Conservation (phyloP, 352 stramenopile species). For the Phytophthora pseudosyringae region DNA sequence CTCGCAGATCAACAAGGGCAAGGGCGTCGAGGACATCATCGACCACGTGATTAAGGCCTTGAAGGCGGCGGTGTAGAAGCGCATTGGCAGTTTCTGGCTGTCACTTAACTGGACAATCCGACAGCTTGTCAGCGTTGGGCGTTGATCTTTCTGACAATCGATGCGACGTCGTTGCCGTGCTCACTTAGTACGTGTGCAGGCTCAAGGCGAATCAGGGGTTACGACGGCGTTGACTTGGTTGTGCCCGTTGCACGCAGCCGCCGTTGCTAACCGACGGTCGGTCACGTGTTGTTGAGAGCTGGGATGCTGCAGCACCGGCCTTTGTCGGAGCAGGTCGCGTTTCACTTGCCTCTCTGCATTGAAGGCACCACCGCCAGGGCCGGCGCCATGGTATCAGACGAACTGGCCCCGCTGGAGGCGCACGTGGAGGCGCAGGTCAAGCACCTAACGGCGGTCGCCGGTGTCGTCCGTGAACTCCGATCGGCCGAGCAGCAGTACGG, state of each 20-base stretch:
- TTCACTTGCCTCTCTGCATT: constrained; percentile 29
- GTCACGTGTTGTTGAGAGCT: constrained; percentile 3
- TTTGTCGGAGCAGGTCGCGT: not conserved
- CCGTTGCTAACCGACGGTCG: constrained; percentile 9
- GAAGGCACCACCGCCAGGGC: constrained; percentile 17
- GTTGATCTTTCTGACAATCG: constrained; percentile 10
- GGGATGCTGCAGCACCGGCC: constrained; percentile 4
- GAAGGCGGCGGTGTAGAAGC: constrained; percentile 36
- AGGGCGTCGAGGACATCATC: constrained; percentile 92
- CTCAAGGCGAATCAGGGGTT: not conserved
- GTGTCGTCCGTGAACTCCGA: constrained; percentile 46
- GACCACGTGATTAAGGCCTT: constrained; percentile 64
- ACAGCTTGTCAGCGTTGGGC: too few species aligned
- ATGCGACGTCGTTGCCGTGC: not conserved
- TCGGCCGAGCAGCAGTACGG: constrained; percentile 47
- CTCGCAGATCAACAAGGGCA: constrained; percentile 94
- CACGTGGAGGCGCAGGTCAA: constrained; percentile 41
- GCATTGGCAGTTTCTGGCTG: constrained; percentile 1
- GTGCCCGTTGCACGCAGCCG: not conserved
- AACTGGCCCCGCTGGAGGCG: constrained; percentile 36
- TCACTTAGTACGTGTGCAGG: not conserved
- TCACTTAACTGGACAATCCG: constrained; percentile 5
- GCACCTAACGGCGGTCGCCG: constrained; percentile 28
- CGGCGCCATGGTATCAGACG: constrained; percentile 18
- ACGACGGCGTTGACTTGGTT: not conserved